Percentiles rank a stretch among this genome's conserved stretches.
These are phyloP conservation scores for Coffea humblotiana DNA, from an alignment of 305 asterid species.

Conservation along the genomic window DNA sequence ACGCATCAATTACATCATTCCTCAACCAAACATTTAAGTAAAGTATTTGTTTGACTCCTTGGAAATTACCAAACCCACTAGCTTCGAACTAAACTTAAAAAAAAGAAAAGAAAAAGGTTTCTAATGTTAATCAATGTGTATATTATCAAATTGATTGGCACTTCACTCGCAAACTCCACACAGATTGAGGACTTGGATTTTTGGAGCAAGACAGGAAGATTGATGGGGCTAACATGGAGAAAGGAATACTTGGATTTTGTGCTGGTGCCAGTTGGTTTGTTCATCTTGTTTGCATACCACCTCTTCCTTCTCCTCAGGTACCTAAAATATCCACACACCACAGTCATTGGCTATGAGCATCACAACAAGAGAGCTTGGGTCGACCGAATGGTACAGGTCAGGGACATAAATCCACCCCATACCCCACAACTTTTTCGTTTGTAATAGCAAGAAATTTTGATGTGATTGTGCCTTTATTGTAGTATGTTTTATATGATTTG, in stretches of 20 bases:
- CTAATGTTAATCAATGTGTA: not conserved
- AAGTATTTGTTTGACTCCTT: not conserved
- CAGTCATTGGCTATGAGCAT: not conserved
- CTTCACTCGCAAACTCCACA: not conserved
- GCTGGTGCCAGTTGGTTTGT: not conserved
- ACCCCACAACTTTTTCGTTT: not conserved
- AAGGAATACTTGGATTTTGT: not conserved
- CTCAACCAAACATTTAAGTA: not conserved
- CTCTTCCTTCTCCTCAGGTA: not conserved
- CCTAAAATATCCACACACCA: not conserved
- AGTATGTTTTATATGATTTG: no score
- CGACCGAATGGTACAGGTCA: not conserved
- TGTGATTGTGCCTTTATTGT: no score
- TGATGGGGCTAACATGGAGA: not conserved
- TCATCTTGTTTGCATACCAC: not conserved
- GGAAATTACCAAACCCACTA: not conserved
- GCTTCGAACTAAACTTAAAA: not conserved
- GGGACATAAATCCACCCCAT: not conserved
- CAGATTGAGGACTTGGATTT: not conserved
- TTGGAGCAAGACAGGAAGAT: not conserved
- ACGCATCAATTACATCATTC: not conserved
- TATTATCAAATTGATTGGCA: not conserved
- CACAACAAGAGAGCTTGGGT: constrained; percentile 6
- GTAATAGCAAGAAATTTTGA: no score
- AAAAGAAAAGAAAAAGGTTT: not conserved